Base-by-base conservation (phyloP, 192 early-diverging fungal genomes). In the Borealophlyctis nickersoniae region DNA sequence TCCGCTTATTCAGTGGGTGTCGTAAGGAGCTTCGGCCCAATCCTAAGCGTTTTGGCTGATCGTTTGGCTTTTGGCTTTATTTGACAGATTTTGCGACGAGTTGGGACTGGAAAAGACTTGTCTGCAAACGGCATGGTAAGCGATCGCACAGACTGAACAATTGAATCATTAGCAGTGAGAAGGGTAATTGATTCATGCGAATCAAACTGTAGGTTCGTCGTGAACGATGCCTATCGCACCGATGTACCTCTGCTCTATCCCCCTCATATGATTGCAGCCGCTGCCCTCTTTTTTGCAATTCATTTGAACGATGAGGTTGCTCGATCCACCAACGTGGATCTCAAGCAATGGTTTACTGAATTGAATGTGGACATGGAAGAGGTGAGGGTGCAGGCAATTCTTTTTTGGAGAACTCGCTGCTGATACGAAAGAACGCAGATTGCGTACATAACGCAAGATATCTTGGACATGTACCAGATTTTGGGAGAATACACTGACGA, bases 251-350 rank as follows among this genome's bases (percentile, higher is more conserved):
- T 96, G n/a, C 66, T 93, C 45, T 89, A 95, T 60, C 90, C 94
- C 13, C 94, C 94, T 23, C 86, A 94, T 51, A 85, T 94, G 63
- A 90, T 96, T 62, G 93, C 94, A 3, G 54, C 94, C 0, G 87
- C 91, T 1, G 82, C 89, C 11, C 65, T 94, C 52, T 93, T 30
- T 54, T 54, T 30, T 27, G 67, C 61, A 11, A 69, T 69, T 23
- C 55, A 53, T 27, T 31, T 72, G 57, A 72, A 50, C 14, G 70
- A 56, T 4, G 70, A 33, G 23, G 65, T 64, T 33, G 30, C 11
- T 57, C 29, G 61, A 30, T n/a, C 4, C 5, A n/a, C 53, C 28
- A 63, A 91, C 50, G n/a, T n/a, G n/a, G n/a, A n/a, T n/a, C 85
- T 91, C 62, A 78, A 78, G 53, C 77, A 87, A 55, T 94, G 91